Base-by-base conservation (phyloP, 495 filamentous ascomycete species). In the Thozetella sp. region DNA sequence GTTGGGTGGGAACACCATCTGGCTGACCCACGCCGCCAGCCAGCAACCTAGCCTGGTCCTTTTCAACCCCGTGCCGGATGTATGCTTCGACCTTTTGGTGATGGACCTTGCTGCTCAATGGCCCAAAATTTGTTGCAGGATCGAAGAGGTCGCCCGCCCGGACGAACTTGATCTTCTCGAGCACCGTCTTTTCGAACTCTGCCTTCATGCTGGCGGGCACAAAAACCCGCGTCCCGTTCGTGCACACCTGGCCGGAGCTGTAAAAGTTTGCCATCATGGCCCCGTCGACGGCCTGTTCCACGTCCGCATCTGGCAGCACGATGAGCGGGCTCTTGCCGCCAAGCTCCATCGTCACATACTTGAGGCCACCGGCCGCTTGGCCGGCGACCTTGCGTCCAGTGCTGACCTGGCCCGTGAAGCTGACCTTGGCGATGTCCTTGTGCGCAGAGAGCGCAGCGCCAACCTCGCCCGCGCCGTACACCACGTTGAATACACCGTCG, bases 191-290 rank as follows among this genome's bases (percentile, higher is more conserved):
- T 68, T 91, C 88, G 57, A 94, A 94, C 2, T 72, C 72, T 11
- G 66, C 48, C 70, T 91, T 88, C 77, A 90, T 80, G 57, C 63
- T 63, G 12, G 76, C 63, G 10, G 86, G 90, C 2, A 94, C 80
- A 66, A 93, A 93, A 0, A 94, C 90, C 6, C 91, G 79, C 0
- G 91, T 93, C 26, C 91, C 90, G 63, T 93, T 93, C 19, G 90
- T 93, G 77, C 91, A 94, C 43, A 94, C 90, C 71, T 94, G 91
- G 13, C 91, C 91, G 0, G 86, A 86, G 65, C 86, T 90, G 79
- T 86, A 93, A 76, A 93, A 93, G 65, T 93, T 94, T 46, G 91
- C 91, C 88, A 93, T 91, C 90, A 93, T 93, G 56, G 89, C 89
- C 25, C 89, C 89, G 63, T 93, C 83, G 26, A 90, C 91, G 13